Evolutionary conservation across 148 eudicot species (phyloP).

Genomic region (Gaultheria prostrata): DNA sequence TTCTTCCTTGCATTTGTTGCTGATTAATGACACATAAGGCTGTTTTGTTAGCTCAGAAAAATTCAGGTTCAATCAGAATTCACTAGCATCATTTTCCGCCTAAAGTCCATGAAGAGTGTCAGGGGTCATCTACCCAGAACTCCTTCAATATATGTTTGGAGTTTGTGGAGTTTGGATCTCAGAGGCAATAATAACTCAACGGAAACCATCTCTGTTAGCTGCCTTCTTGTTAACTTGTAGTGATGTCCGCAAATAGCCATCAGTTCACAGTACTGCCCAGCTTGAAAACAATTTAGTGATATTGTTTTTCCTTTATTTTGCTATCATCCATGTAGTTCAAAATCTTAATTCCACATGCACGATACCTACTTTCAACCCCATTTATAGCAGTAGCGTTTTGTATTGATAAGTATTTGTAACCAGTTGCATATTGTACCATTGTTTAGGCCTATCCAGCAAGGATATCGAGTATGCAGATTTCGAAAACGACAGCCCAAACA

Average conservation of each 20-base stretch:
- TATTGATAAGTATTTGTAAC: neutral
- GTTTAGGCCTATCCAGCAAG: slow-evolving; percentile 75
- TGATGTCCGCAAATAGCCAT: neutral
- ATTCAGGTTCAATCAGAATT: neutral
- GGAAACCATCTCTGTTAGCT: neutral
- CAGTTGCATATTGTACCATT: slow-evolving; percentile 18
- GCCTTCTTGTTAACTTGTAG: slow-evolving; percentile 11
- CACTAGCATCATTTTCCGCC: neutral
- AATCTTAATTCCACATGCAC: neutral
- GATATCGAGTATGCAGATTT: slow-evolving; percentile 27
- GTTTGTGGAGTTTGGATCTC: neutral
- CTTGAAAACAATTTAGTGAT: neutral
- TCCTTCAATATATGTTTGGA: neutral
- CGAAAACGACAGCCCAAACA: slow-evolving; percentile 68
- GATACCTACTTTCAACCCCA: neutral
- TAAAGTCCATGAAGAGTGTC: neutral
- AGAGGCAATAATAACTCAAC: neutral
- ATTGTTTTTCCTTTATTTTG: neutral
- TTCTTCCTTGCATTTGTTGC: neutral
- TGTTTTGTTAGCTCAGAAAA: too few relatives aligned
- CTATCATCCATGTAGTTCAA: neutral
- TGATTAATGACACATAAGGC: neutral
- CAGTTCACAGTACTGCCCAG: neutral
- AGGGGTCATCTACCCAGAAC: neutral
- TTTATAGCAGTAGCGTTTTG: slow-evolving; percentile 22